Evolutionary conservation across 768 basidiomycete genomes (phyloP).

Genomic region (Lactarius akahatsu): DNA sequence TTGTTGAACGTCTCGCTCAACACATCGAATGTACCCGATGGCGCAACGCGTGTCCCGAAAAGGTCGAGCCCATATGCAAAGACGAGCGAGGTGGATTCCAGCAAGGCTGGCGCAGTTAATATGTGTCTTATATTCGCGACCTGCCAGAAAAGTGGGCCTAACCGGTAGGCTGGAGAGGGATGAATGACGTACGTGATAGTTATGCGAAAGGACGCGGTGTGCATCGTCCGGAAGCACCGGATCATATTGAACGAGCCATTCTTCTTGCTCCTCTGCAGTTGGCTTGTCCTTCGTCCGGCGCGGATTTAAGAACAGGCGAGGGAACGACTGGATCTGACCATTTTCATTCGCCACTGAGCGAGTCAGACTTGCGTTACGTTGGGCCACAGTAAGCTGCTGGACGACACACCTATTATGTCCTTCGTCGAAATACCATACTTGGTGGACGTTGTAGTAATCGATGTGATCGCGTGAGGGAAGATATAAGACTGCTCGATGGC

Average conservation of each 20-base stretch:
- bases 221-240: constrained; percentile 72
- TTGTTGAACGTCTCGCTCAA: constrained; percentile 94
- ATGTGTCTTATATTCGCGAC: constrained; percentile 68
- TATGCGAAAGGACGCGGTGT: constrained; percentile 54
- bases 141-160: constrained; percentile 38
- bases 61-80: constrained; percentile 87
- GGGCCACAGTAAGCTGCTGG: neutral
- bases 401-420: constrained; percentile 76
- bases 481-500: constrained; percentile 68
- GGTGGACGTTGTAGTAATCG: constrained; percentile 74
- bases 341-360: constrained; percentile 70
- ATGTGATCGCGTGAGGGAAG: constrained; percentile 64
- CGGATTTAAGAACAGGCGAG: constrained; percentile 75
- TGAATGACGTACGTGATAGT: constrained; percentile 46
- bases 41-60: constrained; percentile 81
- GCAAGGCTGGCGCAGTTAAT: constrained; percentile 74
- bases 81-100: constrained; percentile 90
- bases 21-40: constrained; percentile 90
- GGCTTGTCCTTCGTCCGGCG: constrained; percentile 77
- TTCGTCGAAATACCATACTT: constrained; percentile 86
- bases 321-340: constrained; percentile 71
- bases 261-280: constrained; percentile 77
- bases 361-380: neutral
- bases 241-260: constrained; percentile 84
- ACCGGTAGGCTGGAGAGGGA: neutral